These are phyloP conservation scores for Thyridium curvatum DNA, from an alignment of 2,329 filamentous ascomycete genomes.

Conservation along the genomic window DNA sequence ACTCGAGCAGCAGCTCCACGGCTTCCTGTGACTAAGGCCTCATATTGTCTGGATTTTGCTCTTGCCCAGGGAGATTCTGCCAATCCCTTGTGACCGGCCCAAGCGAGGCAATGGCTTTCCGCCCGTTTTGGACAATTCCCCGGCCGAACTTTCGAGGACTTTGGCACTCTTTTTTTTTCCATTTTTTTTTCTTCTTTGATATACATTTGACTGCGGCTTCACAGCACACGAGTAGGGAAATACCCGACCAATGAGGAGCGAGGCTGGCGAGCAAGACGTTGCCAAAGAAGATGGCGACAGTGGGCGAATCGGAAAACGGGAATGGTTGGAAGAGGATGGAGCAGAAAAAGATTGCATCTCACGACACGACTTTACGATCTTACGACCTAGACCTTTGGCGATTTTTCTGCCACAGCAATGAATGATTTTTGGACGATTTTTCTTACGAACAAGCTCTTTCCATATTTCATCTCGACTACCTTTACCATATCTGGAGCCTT, in stretches of 20 bases:
- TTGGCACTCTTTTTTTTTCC: conserved; percentile 9
- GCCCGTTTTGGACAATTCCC: too few species aligned
- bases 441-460: too few species aligned
- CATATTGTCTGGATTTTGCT: too few species aligned
- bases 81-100: too few species aligned
- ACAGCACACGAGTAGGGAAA: conserved; percentile 19
- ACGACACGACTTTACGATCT: conserved; percentile 10
- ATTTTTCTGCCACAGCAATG: too few species aligned
- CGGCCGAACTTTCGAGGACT: neutral
- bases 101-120: too few species aligned
- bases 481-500: too few species aligned
- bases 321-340: neutral
- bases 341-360: conserved; percentile 3
- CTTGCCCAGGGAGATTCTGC: too few species aligned
- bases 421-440: too few species aligned
- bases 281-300: neutral
- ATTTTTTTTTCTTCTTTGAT: too few species aligned
- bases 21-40: conserved; percentile 48
- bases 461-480: too few species aligned
- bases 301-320: neutral
- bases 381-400: conserved; percentile 6
- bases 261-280: neutral
- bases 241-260: conserved; percentile 11
- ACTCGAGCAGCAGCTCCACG: conserved; percentile 58
- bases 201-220: conserved; percentile 27